These are phyloP conservation scores for Phytophthora quininea DNA, from an alignment of 352 stramenopile species.

Conservation along the genomic window DNA sequence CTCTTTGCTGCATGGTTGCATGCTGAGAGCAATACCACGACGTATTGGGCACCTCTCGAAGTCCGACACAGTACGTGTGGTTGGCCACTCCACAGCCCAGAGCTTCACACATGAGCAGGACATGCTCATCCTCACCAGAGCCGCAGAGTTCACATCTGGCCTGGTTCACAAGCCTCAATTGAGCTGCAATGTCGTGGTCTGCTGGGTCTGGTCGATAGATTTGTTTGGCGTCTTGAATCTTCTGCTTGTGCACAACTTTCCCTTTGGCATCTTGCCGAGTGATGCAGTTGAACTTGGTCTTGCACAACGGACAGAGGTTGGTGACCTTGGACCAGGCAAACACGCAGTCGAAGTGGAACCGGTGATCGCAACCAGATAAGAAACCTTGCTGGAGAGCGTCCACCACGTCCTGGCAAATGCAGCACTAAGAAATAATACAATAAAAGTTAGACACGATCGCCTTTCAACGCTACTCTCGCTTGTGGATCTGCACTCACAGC, in stretches of 20 bases:
- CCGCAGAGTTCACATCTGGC: constrained; percentile 75
- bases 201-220: constrained; percentile 61
- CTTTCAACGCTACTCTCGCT: neutral
- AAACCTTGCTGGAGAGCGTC: constrained; percentile 55
- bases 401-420: constrained; percentile 82
- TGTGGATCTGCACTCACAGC: constrained; percentile 21
- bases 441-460: neutral
- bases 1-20: constrained; percentile 32
- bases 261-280: constrained; percentile 48
- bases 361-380: constrained; percentile 69
- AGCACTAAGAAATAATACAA: constrained; percentile 51
- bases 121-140: constrained; percentile 78
- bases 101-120: constrained; percentile 81
- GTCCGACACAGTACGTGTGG: constrained; percentile 80
- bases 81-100: constrained; percentile 60
- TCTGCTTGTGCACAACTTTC: constrained; percentile 38
- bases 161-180: constrained; percentile 74
- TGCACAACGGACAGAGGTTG: constrained; percentile 86
- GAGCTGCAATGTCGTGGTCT: constrained; percentile 71
- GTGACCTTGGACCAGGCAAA: constrained; percentile 82
- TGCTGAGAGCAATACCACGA: constrained; percentile 81
- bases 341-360: constrained; percentile 89
- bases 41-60: constrained; percentile 57
- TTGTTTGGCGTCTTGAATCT: constrained; percentile 63
- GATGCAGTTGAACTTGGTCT: constrained; percentile 71